Evolutionary conservation across 129 eudicot species (phyloP), one percentile per base, ranked within the genome.

Genomic region (Flaveria linearis): DNA sequence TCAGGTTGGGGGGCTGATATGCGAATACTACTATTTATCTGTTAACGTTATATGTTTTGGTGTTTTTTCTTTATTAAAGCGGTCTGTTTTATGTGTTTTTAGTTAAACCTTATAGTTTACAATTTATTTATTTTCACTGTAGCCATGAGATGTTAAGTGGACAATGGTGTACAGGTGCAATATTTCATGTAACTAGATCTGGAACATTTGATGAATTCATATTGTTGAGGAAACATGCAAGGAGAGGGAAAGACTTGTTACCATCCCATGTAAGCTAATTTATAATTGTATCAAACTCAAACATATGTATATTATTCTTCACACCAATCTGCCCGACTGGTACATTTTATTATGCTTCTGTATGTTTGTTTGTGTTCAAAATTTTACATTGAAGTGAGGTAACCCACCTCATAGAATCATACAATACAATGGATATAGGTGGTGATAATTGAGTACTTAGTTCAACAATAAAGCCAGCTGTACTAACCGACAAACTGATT

Each of bases 141-240:
- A 58, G 65, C 65, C 65, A 22, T 58, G 65, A 58, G 36, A 58
- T 57, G 13, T 63, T 23, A 36, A 20, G 69, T 63, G 46, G 65
- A 10, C 3, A 58, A 58, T 9, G 33, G 69, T 63, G 69, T 63
- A 63, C 5, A 30, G 66, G 25, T 60, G 13, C 66, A 60, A 63
- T 13, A 63, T 63, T 28, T 56, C 9, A 56, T 56, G 62, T 20
- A 56, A 56, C 62, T 18, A 17, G 25, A 51, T 16, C 8, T 16
- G 22, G 58, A 49, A 58, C 41, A 63, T 63, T 63, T 63, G 69
- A 63, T 63, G 46, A 63, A 30, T 30, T 26, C 2, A 16, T 30
- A 61, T 13, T 61, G 67, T 61, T 26, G 69, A 5, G 15, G 15
- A 28, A 57, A 22, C 23, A 20, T 22, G 64, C 64, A 20, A 63